Evolutionary conservation across 306 rosid genomes (phyloP), one percentile per base, ranked within the genome.

Genomic region (Malus asiatica): DNA sequence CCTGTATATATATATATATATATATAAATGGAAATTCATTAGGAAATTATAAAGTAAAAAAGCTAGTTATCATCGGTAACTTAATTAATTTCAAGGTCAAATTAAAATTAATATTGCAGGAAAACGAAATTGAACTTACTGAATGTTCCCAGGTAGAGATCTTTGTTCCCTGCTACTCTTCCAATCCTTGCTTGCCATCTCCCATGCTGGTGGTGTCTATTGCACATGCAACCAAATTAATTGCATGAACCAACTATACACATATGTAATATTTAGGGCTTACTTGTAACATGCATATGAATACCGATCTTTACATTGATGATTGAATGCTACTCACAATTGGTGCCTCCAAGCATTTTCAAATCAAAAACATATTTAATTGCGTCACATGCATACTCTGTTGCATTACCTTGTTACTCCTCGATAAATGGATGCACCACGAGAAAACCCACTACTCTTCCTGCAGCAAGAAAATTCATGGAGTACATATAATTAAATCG

Each of bases 131-230:
- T 25, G 8, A 61, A 83, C 90, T 92, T 75, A 92, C 98, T 89
- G 88, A 93, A 93, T 72, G 97, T 93, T 80, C 98, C 98, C 11
- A 93, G 55, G 58, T 93, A 93, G 71, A 93, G 95, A 77, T 93
- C 98, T 82, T 93, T 93, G 84, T 93, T 93, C 68, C 98, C 98
- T 6, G 98, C 97, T 79, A 93, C 98, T 83, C 98, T 83, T 67
- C 98, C 98, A 62, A 93, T 93, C 84, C 98, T 88, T 2, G 98
- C 98, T 83, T 93, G 98, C 98, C 98, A 93, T 83, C 98, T 89
- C 61, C 98, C 98, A 72, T 93, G 98, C 80, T 93, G 98, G 75
- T 93, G 98, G 77, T 93, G 98, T 72, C 98, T 93, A 83, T 81
- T 72, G 38, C 20, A 67, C 75, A 64, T 72, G 35, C 48, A 59